Base-by-base conservation (phyloP, 2,329 filamentous ascomycete species). In the Bipolaris zeicola region DNA sequence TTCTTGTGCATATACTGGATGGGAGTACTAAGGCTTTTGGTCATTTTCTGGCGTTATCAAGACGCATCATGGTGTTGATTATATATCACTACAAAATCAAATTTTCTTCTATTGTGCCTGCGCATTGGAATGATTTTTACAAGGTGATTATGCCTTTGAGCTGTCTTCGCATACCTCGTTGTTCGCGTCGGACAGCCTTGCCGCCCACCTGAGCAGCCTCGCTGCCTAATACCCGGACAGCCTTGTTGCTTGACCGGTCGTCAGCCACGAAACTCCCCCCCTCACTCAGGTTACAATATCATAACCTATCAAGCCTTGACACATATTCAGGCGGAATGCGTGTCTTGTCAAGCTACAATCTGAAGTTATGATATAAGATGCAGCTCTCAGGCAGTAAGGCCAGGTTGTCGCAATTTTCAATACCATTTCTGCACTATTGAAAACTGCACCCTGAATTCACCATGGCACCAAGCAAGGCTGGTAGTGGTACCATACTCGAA, bases 1-100 rank as follows among this genome's bases (percentile, higher is more conserved):
- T 11, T 45, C 11, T 41, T 20, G 18, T n/a, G 8, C 20, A 36
- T 37, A 43, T 5, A 26, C 26, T 51, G 20, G 16, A 34, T 18
- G 14, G 42, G n/a, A 38, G 33, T 10, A 24, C 3, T 6, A 22
- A 33, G 10, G 33, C 22, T 24, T 10, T 10, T n/a, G 8, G 50
- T 52, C 55, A 61, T 52, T 39, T 52, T 37, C 52, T 33, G 58
- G 46, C 55, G 58, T 48, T 44, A 36, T 34, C 22, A 52, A 7
- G 37, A 51, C 8, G 57, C 41, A 38, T 44, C n/a, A 52, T 13
- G 4, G 13, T n/a, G 13, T 37, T 55, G 52, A 42, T 54, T 8
- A 1, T 60, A 45, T 63, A 56, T n/a, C 16, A 56, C 16, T 13
- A 48, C 34, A 3, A 37, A 38, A 14, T 16, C 10, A 8, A 18